These are phyloP conservation scores for Macrolepiota albuminosa DNA, from an alignment of 768 basidiomycete genomes.

Conservation along the genomic window DNA sequence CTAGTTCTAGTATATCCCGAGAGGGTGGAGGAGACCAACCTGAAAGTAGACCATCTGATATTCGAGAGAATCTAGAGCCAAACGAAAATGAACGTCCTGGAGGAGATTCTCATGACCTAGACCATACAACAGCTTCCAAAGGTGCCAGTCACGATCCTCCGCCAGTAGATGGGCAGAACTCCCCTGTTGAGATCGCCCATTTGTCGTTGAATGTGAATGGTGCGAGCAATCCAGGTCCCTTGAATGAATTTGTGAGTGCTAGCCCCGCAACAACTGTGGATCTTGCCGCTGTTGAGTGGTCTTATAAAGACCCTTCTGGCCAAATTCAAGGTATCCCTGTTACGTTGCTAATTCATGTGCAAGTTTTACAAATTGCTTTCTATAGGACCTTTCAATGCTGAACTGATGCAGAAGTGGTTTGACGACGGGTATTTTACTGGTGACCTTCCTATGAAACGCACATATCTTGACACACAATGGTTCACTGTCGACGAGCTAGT, in stretches of 20 bases:
- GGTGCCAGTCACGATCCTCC: not conserved
- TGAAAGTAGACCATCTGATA: conserved; percentile 40
- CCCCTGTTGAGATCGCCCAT: conserved; percentile 11
- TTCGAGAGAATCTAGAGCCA: conserved; percentile 35
- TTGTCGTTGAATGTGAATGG: conserved; percentile 14
- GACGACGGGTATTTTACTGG: conserved; percentile 84
- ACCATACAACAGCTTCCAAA: not conserved
- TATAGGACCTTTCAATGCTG: conserved; percentile 83
- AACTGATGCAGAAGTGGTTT: conserved; percentile 93
- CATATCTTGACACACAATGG: conserved; percentile 66
- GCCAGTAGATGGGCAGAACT: not conserved
- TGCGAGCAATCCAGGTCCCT: conserved; percentile 14
- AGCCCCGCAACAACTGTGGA: conserved; percentile 46
- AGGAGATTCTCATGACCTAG: conserved; percentile 1
- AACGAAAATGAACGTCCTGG: conserved; percentile 1
- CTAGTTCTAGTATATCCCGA: conserved; percentile 28
- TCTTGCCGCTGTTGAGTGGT: conserved; percentile 73
- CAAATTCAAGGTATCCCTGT: conserved; percentile 71
- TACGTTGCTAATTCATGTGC: conserved; percentile 3
- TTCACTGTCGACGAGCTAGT: conserved; percentile 56
- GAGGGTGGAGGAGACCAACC: conserved; percentile 34
- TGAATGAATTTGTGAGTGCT: conserved; percentile 2
- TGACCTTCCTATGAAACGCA: conserved; percentile 81
- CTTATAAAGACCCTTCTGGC: conserved; percentile 90
- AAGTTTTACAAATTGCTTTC: conserved; percentile 1